These are phyloP conservation scores for Plasmodium blacklocki DNA, from an alignment of 169 alveolate genomes.

Conservation along the genomic window DNA sequence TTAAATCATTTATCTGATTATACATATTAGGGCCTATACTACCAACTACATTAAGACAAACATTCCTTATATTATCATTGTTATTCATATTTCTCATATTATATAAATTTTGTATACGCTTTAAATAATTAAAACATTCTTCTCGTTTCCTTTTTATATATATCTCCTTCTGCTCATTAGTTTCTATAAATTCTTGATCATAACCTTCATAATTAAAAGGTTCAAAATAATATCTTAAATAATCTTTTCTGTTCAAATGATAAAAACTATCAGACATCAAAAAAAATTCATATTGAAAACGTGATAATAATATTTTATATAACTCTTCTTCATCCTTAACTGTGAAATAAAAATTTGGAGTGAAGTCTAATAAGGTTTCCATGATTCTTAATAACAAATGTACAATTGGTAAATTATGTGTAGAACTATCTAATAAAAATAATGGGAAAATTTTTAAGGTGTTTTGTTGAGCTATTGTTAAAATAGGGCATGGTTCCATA, in stretches of 20 bases:
- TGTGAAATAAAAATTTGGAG: constrained; percentile 79
- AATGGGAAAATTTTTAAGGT: constrained; percentile 78
- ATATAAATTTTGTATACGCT: not conserved
- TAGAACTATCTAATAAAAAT: constrained; percentile 79
- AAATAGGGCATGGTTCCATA: constrained; percentile 70
- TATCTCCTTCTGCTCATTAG: constrained; percentile 2
- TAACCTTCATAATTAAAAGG: constrained; percentile 41
- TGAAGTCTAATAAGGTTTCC: constrained; percentile 85
- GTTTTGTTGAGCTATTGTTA: constrained; percentile 71
- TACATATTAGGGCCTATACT: not conserved
- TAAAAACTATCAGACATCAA: constrained; percentile 77
- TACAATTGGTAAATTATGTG: constrained; percentile 82
- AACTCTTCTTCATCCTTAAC: constrained; percentile 81
- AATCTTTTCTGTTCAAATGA: constrained; percentile 38
- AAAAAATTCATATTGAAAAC: constrained; percentile 85
- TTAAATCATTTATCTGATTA: not conserved
- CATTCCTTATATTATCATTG: not conserved
- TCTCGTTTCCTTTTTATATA: not conserved
- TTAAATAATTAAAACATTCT: not conserved
- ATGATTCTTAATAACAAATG: constrained; percentile 82
- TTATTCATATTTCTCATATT: not conserved
- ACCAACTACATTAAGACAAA: not conserved
- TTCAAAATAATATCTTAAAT: constrained; percentile 39
- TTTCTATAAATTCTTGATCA: constrained; percentile 34
- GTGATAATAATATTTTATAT: constrained; percentile 80